Evolutionary conservation across 2,329 filamentous ascomycete genomes (phyloP).

Genomic region (Aspergillus alliaceus): DNA sequence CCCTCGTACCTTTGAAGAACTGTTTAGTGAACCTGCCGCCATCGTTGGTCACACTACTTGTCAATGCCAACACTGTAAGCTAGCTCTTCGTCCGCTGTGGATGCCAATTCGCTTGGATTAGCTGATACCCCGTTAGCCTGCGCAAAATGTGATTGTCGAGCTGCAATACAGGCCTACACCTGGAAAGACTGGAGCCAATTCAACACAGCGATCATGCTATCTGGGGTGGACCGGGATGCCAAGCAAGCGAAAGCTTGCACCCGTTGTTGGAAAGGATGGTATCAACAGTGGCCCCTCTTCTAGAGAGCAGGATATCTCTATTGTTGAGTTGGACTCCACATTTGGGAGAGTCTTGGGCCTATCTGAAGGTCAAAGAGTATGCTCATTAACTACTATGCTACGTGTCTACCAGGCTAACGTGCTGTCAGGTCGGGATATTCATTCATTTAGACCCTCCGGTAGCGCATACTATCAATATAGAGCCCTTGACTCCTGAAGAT

Average conservation of each 20-base stretch:
- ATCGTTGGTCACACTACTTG: constrained; percentile 77
- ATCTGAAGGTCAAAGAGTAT: constrained; percentile 77
- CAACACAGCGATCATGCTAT: constrained; percentile 70
- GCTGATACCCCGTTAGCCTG: constrained; percentile 57
- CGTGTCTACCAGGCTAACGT: constrained; percentile 38
- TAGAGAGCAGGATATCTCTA: constrained; percentile 72
- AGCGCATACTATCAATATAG: constrained; percentile 93
- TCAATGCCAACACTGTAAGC: constrained; percentile 85
- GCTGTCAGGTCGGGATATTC: constrained; percentile 54
- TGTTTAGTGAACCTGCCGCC: constrained; percentile 92
- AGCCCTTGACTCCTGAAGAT: constrained; percentile 89
- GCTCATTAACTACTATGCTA: constrained; percentile 15
- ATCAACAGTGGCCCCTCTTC: constrained; percentile 57
- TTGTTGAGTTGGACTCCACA: constrained; percentile 84
- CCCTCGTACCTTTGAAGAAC: constrained; percentile 83
- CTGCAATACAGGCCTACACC: constrained; percentile 69
- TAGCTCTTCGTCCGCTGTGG: constrained; percentile 11
- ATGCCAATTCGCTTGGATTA: constrained; percentile 12
- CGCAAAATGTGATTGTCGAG: constrained; percentile 95
- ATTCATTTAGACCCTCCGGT: constrained; percentile 88
- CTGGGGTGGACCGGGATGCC: constrained; percentile 98
- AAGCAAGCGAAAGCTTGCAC: constrained; percentile 77
- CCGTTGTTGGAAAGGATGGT: constrained; percentile 73
- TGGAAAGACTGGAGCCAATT: constrained; percentile 51
- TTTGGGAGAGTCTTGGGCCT: constrained; percentile 77